Evolutionary conservation across 129 eudicot genomes (phyloP).

Genomic region (Flaveria robusta): DNA sequence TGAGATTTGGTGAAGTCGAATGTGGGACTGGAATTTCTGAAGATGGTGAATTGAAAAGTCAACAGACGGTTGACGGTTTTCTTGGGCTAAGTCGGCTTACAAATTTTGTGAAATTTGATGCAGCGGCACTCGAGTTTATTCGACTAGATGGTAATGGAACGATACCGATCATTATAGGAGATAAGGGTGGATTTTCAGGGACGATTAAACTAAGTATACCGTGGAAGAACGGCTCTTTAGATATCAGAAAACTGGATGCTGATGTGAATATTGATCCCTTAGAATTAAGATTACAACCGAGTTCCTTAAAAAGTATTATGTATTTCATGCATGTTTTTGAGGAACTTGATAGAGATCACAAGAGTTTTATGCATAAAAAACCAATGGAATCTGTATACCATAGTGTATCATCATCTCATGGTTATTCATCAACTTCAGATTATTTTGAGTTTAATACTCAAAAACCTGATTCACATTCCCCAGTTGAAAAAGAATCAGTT

Average conservation of each 20-base stretch:
- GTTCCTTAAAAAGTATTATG: slow-evolving; percentile 56
- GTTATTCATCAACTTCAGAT: slow-evolving; percentile 31
- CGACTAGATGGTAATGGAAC: slow-evolving; percentile 54
- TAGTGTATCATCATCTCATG: slow-evolving; percentile 43
- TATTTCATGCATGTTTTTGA: slow-evolving; percentile 52
- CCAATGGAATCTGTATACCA: slow-evolving; percentile 43
- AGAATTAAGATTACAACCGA: slow-evolving; percentile 68
- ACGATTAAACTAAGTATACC: slow-evolving; percentile 76
- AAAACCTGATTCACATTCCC: slow-evolving; percentile 37
- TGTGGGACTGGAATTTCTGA: slow-evolving; percentile 79
- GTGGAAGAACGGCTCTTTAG: slow-evolving; percentile 93
- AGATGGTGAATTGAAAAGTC: slow-evolving; percentile 40
- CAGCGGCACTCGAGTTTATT: slow-evolving; percentile 78
- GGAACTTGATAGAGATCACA: slow-evolving; percentile 39
- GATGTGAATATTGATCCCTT: slow-evolving; percentile 74
- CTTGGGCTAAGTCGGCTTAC: slow-evolving; percentile 67
- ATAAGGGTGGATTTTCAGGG: slow-evolving; percentile 85
- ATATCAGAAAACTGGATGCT: slow-evolving; percentile 83
- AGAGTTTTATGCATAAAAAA: slow-evolving; percentile 24
- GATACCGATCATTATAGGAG: slow-evolving; percentile 61
- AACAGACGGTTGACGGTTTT: slow-evolving; percentile 48
- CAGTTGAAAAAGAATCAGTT: slow-evolving; percentile 43
- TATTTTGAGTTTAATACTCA: slow-evolving; percentile 42
- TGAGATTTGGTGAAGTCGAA: slow-evolving; percentile 72
- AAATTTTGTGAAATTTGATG: slow-evolving; percentile 70